These are phyloP conservation scores for Epichloe coenophiala DNA, from an alignment of 2,329 filamentous ascomycete species.

Conservation along the genomic window DNA sequence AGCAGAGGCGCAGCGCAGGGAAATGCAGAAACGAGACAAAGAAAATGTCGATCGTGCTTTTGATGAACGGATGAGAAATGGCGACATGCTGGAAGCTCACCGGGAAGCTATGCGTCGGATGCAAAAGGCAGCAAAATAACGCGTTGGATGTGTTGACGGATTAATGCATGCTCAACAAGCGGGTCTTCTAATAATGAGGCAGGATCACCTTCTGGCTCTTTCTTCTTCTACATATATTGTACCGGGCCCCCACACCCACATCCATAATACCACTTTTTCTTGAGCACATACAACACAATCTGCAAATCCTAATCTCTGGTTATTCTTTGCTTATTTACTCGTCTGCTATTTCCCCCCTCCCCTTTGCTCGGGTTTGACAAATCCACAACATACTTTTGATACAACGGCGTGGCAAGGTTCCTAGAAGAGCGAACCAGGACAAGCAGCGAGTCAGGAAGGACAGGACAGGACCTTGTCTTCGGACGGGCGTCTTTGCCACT, in stretches of 20 bases:
- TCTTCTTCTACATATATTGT: neutral
- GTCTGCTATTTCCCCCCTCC: neutral
- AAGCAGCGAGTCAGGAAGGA: neutral
- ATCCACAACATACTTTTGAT: conserved; percentile 1
- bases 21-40: conserved; percentile 43
- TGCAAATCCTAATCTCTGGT: neutral
- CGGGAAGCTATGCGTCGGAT: conserved; percentile 67
- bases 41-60: conserved; percentile 49
- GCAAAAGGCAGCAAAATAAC: conserved; percentile 33
- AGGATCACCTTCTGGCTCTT: conserved; percentile 1
- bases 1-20: conserved; percentile 45
- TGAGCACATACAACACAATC: neutral
- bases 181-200: neutral
- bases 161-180: neutral
- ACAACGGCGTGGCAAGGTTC: neutral
- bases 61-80: conserved; percentile 63
- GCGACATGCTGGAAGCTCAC: conserved; percentile 63
- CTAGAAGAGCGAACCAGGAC: neutral
- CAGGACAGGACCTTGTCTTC: neutral
- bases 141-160: neutral
- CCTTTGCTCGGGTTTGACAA: neutral
- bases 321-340: neutral
- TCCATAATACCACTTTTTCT: neutral
- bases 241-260: neutral
- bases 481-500: neutral